Base-by-base conservation (phyloP, 2,329 filamentous ascomycete genomes). In the Berkeleyomyces basicola region DNA sequence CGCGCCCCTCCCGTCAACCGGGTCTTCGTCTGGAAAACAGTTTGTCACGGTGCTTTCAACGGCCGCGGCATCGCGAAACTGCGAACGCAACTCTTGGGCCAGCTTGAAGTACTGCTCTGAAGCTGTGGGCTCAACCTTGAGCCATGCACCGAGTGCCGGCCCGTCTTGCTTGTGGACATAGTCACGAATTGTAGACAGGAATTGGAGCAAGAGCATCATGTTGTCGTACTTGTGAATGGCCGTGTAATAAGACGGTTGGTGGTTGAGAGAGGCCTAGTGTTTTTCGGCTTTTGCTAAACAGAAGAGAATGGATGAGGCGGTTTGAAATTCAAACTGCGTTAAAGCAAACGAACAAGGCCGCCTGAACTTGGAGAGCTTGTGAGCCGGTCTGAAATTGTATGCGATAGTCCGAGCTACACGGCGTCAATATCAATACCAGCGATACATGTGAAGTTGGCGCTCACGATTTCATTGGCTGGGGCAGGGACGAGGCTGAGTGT, bases 121-220 rank as follows among this genome's bases (percentile, higher is more conserved):
- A 37, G 88, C 79, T 39, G 82, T 82, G 4, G 87, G 87, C 70
- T 92, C 88, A 67, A 93, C 85, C 66, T 84, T 80, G 11, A 95
- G 79, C 77, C 83, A 91, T 64, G 83, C 78, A 66, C 85, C 80
- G 11, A 95, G 78, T 66, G 79, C 77, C 40, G 76, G 74, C 65
- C 85, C 87, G 61, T 66, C 64, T 72, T 91, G 80, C 65, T 84
- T 82, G 23, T 79, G 78, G 58, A 91, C 78, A 63, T 86, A 79
- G 23, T 75, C 74, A 37, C 37, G 79, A 62, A 92, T 80, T 62
- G 82, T 81, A 9, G 74, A 73, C 61, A 92, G 80, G 70, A 91
- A 93, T 67, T 86, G 78, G 67, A 83, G 77, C 31, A 88, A 74
- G 51, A 87, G 79, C 44, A 84, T 78, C 74, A 88, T 88, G 59